phyloP scores from a whole-genome alignment of 257 asterid species.

The Nicotiana attenuata region DNA sequence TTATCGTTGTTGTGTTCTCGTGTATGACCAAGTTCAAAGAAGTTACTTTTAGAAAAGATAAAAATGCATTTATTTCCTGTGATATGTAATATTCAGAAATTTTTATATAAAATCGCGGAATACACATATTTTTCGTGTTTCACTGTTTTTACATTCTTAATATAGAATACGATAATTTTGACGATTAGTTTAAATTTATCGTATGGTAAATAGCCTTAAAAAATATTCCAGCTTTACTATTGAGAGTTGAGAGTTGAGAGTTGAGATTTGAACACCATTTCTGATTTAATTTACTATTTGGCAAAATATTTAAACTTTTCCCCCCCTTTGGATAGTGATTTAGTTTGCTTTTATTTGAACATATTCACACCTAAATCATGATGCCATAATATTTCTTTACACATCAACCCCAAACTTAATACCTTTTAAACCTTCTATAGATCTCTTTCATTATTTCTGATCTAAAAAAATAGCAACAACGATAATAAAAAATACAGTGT shows the following conservation, averaged over 20 bases:
- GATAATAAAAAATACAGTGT: no score
- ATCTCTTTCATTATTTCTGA: not conserved
- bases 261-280: not conserved
- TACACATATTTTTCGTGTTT: no score
- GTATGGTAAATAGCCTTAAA: not conserved
- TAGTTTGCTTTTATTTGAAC: not conserved
- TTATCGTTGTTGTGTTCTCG: no score
- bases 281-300: not conserved
- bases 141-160: no score
- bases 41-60: no score
- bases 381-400: conserved; percentile 21
- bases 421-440: conserved; percentile 3
- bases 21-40: no score
- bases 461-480: no score
- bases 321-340: not conserved
- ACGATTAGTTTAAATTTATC: not conserved
- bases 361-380: conserved; percentile 9
- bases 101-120: no score
- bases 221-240: not conserved
- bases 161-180: not conserved
- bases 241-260: not conserved
- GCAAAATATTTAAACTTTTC: not conserved
- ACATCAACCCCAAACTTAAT: conserved; percentile 3
- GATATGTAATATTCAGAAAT: no score
- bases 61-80: no score